Conservation (phyloP, 208 protist species). For the Strigomonas oncopelti region DNA sequence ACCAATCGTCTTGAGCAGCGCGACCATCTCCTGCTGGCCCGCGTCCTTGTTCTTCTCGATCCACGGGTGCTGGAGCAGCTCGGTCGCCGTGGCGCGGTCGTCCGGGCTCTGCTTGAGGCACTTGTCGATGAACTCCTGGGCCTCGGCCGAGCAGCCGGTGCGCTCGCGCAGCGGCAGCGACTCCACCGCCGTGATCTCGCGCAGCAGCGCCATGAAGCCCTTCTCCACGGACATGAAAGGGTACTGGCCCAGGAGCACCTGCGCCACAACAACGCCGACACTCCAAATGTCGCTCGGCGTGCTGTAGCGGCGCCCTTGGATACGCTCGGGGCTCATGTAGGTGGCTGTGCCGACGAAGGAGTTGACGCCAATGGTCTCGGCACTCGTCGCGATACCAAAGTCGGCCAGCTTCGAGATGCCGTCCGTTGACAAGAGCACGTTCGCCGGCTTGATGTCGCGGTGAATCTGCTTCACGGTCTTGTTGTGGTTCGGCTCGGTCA, state of each 20-base stretch:
- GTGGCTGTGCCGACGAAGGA: constrained; percentile 87
- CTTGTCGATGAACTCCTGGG: constrained; percentile 65
- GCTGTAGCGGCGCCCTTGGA: constrained; percentile 86
- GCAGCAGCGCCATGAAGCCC: constrained; percentile 80
- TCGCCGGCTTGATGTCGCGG: constrained; percentile 96
- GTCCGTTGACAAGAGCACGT: constrained; percentile 94
- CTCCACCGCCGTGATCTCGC: constrained; percentile 63
- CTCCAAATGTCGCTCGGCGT: constrained; percentile 92
- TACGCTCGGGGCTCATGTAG: constrained; percentile 93
- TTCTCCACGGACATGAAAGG: constrained; percentile 66
- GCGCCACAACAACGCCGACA: constrained; percentile 84
- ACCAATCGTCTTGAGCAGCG: constrained; percentile 42
- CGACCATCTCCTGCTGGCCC: constrained; percentile 48
- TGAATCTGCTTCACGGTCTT: constrained; percentile 90
- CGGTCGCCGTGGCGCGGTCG: constrained; percentile 48
- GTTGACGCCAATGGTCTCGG: constrained; percentile 75
- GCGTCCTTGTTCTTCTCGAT: constrained; percentile 59
- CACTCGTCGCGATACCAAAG: constrained; percentile 92
- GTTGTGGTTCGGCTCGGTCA: constrained; percentile 67
- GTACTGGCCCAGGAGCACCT: constrained; percentile 83
- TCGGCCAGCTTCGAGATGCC: constrained; percentile 96
- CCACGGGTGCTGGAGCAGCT: constrained; percentile 69
- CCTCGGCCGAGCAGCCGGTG: constrained; percentile 55
- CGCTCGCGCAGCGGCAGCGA: constrained; percentile 35
- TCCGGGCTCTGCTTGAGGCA: constrained; percentile 66